Percentiles rank a stretch among this genome's conserved stretches.
Conservation (phyloP, 2,329 filamentous ascomycete species). For the Claviceps cyperi region DNA sequence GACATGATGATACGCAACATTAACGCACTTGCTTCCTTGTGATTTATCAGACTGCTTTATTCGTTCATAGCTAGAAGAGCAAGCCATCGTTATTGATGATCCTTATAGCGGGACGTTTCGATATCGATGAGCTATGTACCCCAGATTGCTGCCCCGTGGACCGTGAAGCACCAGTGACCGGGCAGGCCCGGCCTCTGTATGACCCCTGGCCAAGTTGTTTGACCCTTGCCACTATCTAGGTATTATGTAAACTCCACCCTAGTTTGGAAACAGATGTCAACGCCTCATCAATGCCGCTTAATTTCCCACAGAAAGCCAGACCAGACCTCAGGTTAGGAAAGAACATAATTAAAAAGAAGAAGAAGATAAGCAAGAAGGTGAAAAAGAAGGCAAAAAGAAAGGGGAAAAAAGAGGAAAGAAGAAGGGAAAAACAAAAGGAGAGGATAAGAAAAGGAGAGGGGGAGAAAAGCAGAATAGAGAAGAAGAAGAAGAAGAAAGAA, state of each 20-base stretch:
- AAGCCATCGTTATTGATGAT: not conserved
- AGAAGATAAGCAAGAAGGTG: not conserved
- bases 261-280: constrained; percentile 6
- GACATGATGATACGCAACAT: constrained; percentile 8
- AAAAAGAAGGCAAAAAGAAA: not conserved
- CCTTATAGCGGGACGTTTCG: not conserved
- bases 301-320: not conserved
- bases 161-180: not conserved
- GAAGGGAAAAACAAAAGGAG: no score
- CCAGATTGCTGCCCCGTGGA: not conserved
- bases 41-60: not conserved
- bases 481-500: not conserved
- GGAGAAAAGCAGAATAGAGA: not conserved
- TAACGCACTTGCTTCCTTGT: not conserved
- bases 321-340: not conserved
- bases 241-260: constrained; percentile 1
- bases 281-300: constrained; percentile 6
- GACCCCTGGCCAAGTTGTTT: constrained; percentile 1
- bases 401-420: not conserved
- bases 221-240: constrained; percentile 3
- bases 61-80: not conserved
- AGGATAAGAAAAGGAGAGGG: not conserved
- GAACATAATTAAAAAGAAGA: constrained; percentile 1
- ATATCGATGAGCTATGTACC: not conserved
- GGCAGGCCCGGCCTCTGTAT: not conserved